A percentile compares a stretch with the other conserved stretches of the same genome.
Evolutionary conservation across 176 grass and related monocot species (phyloP).

Genomic region (Typha latifolia): DNA sequence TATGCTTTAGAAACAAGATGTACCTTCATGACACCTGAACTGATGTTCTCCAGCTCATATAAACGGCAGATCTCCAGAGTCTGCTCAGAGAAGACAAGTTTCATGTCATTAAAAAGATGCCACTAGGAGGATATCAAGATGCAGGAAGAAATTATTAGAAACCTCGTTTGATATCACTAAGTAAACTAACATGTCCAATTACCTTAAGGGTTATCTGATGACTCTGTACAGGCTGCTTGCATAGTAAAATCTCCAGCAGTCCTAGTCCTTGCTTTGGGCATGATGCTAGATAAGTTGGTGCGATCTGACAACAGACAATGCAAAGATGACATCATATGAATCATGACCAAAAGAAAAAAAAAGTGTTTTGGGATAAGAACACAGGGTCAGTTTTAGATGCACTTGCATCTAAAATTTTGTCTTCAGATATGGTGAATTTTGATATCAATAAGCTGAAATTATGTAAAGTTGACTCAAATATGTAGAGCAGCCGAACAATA

Average conservation of each 20-base stretch:
- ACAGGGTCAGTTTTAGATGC: background rate
- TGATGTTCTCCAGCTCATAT: conserved; percentile 77
- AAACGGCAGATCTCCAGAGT: conserved; percentile 85
- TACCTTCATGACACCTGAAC: conserved; percentile 85
- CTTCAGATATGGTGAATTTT: background rate
- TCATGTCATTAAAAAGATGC: background rate
- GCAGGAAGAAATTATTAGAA: conserved; percentile 8
- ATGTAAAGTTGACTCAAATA: background rate
- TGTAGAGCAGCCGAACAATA: background rate
- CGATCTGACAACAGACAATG: conserved; percentile 64
- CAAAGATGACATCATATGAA: conserved; percentile 16
- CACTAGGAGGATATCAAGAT: conserved; percentile 2
- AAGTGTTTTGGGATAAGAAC: background rate
- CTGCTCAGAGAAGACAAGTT: conserved; percentile 38
- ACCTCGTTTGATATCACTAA: background rate
- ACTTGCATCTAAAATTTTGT: background rate
- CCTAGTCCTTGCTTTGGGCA: conserved; percentile 84
- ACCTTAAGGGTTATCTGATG: conserved; percentile 76
- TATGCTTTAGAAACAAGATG: conserved; percentile 15
- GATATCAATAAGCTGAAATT: background rate
- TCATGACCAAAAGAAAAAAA: background rate
- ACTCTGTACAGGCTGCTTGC: conserved; percentile 71
- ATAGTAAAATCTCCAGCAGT: conserved; percentile 84
- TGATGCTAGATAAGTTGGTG: conserved; percentile 77
- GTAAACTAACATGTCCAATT: conserved; percentile 16